Evolutionary conservation across 345 rosid genomes (phyloP).

Genomic region (Aethionema arabicum): DNA sequence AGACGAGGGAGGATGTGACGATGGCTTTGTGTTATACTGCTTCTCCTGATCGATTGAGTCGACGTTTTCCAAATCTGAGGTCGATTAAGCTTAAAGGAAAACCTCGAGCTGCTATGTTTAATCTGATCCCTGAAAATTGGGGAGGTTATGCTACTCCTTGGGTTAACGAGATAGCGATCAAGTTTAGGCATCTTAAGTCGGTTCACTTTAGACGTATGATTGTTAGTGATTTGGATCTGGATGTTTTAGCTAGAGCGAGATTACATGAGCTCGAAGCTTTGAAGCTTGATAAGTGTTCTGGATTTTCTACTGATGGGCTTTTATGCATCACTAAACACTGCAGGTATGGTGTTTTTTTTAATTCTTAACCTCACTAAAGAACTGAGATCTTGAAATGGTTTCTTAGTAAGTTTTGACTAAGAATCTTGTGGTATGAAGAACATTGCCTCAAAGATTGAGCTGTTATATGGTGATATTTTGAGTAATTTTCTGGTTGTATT

Average conservation of each 20-base stretch:
- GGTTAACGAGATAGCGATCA: slow-evolving; percentile 55
- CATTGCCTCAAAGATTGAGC: background rate
- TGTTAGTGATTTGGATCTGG: slow-evolving; percentile 77
- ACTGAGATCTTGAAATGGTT: background rate
- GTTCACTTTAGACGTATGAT: slow-evolving; percentile 87
- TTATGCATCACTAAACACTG: slow-evolving; percentile 59
- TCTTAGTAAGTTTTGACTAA: no score
- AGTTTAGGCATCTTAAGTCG: slow-evolving; percentile 55
- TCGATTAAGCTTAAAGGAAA: slow-evolving; percentile 87
- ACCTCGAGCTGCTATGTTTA: slow-evolving; percentile 95
- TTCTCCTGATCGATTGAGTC: slow-evolving; percentile 61
- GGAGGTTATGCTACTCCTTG: slow-evolving; percentile 83
- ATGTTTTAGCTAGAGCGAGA: slow-evolving; percentile 47
- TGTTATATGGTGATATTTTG: slow-evolving; percentile 5
- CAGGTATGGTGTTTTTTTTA: slow-evolving; percentile 47
- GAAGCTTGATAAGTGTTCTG: slow-evolving; percentile 90
- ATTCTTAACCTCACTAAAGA: background rate
- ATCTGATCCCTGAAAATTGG: slow-evolving; percentile 90
- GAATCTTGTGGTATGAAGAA: no score
- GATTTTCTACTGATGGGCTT: slow-evolving; percentile 85
- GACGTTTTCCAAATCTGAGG: slow-evolving; percentile 59
- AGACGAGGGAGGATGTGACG: slow-evolving; percentile 79
- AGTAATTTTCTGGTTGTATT: slow-evolving; percentile 7
- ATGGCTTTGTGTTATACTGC: slow-evolving; percentile 84
- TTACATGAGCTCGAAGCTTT: slow-evolving; percentile 50